These are phyloP conservation scores for Asclepias syriaca DNA, from an alignment of 257 asterid species.

Conservation along the genomic window DNA sequence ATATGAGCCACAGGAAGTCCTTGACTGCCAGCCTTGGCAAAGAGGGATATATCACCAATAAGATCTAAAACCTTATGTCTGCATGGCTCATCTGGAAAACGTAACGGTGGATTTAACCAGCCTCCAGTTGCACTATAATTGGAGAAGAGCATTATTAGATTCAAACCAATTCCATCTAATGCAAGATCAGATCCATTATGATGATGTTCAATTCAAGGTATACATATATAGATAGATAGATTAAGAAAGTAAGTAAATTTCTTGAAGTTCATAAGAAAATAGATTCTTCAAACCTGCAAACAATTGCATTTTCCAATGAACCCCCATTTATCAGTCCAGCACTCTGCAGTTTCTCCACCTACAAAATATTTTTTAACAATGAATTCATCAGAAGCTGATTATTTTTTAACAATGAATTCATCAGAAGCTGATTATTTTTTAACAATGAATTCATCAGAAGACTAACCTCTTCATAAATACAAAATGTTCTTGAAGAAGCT, in stretches of 20 bases:
- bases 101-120: slow-evolving; percentile 92
- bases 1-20: slow-evolving; percentile 81
- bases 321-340: slow-evolving; percentile 86
- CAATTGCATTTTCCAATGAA: slow-evolving; percentile 61
- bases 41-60: slow-evolving; percentile 89
- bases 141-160: slow-evolving; percentile 7
- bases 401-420: slow-evolving; percentile 2
- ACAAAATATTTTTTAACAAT: slow-evolving; percentile 15
- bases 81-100: slow-evolving; percentile 74
- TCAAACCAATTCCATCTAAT: not conserved
- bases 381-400: slow-evolving; percentile 13
- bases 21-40: slow-evolving; percentile 77
- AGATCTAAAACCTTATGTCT: slow-evolving; percentile 94
- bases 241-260: too few species aligned
- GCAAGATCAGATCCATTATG: too few species aligned
- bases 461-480: slow-evolving; percentile 76
- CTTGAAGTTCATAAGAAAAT: not conserved
- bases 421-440: not conserved
- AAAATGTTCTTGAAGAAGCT: slow-evolving; percentile 84
- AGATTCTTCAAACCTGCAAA: slow-evolving; percentile 64
- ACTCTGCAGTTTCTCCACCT: slow-evolving; percentile 70
- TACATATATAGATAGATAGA: too few species aligned
- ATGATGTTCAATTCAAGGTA: too few species aligned
- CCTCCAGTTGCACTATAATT: slow-evolving; percentile 61
- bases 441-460: not conserved